phyloP scores from a whole-genome alignment of 768 basidiomycete genomes.

The Lactarius evosmus region DNA sequence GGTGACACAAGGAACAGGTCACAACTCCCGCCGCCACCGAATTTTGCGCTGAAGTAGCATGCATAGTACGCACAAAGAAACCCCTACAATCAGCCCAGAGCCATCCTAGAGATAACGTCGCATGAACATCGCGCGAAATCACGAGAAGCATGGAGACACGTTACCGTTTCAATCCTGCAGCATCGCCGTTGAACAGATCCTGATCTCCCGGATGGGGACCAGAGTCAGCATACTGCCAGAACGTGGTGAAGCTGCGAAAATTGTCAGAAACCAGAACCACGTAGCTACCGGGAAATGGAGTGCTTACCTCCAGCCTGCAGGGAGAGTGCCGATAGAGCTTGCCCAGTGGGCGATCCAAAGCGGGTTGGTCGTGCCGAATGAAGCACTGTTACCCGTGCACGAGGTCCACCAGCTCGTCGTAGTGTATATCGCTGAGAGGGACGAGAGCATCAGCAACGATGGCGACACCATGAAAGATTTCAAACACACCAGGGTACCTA shows the following conservation, averaged over 20 bases:
- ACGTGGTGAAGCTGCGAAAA: constrained; percentile 43
- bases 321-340: constrained; percentile 49
- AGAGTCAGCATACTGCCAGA: constrained; percentile 61
- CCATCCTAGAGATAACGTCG: too few species aligned
- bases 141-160: not conserved
- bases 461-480: not conserved
- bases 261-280: not conserved
- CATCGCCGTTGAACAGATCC: constrained; percentile 54
- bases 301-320: constrained; percentile 44
- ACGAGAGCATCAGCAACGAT: not conserved
- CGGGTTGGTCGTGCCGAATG: constrained; percentile 50
- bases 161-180: constrained; percentile 42
- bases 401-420: constrained; percentile 65
- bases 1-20: too few species aligned
- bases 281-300: too few species aligned
- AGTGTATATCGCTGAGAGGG: constrained; percentile 51
- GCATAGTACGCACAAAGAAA: too few species aligned
- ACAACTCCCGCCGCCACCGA: too few species aligned
- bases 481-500: constrained; percentile 43
- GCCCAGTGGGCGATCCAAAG: constrained; percentile 60
- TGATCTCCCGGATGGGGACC: constrained; percentile 58
- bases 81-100: too few species aligned
- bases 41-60: too few species aligned
- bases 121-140: too few species aligned
- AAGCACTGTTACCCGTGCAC: constrained; percentile 58